Percentiles rank a stretch among this genome's conserved stretches.
phyloP scores from a whole-genome alignment of 768 basidiomycete genomes.

The Strobilomyces confusus region DNA sequence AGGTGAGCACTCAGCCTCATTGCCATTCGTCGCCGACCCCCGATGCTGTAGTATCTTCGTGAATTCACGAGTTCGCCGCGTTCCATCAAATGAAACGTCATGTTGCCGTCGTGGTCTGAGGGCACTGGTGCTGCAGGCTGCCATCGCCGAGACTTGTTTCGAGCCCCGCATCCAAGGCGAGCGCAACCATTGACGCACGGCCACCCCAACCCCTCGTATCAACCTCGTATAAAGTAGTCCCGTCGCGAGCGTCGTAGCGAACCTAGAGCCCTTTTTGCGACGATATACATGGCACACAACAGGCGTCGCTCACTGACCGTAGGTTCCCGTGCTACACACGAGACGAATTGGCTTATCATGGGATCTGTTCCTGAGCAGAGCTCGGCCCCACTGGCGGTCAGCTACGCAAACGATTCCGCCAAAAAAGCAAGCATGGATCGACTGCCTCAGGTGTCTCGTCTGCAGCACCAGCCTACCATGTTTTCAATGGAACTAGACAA shows the following conservation, averaged over 20 bases:
- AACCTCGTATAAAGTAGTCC: constrained; percentile 1
- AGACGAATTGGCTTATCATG: constrained; percentile 2
- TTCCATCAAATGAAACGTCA: constrained; percentile 7
- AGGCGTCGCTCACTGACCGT: constrained; percentile 8
- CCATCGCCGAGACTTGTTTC: constrained; percentile 3
- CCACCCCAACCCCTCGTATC: constrained; percentile 11
- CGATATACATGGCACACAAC: neutral
- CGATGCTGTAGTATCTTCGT: neutral
- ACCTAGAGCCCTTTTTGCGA: neutral
- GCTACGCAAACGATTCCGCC: neutral
- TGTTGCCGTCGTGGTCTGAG: neutral
- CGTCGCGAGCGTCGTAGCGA: neutral
- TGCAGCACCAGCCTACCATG: constrained; percentile 9
- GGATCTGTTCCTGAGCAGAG: constrained; percentile 3
- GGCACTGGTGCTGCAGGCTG: constrained; percentile 1
- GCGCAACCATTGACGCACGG: neutral
- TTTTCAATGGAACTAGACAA: constrained; percentile 5
- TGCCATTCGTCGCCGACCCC: neutral
- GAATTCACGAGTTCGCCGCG: constrained; percentile 17
- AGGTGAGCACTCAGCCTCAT: constrained; percentile 9
- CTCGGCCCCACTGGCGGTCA: neutral
- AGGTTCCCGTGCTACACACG: neutral
- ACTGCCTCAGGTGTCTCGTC: constrained; percentile 6
- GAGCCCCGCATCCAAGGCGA: constrained; percentile 1
- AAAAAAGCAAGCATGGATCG: neutral